Conservation (phyloP, 2,329 filamentous ascomycete genomes). For the Lecanicillium sp. region DNA sequence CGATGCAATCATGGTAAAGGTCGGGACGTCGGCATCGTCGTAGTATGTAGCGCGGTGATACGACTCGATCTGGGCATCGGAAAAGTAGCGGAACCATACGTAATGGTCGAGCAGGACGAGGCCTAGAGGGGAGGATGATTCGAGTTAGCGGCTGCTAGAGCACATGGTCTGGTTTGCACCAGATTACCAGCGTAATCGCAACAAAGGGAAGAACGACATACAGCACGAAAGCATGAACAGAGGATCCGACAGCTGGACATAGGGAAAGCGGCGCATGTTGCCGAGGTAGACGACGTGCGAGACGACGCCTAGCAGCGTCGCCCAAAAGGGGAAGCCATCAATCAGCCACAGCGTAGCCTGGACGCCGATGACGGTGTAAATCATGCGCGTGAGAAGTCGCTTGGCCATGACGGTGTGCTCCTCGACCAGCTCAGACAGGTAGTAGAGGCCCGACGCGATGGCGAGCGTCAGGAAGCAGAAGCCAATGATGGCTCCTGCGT, state of each 20-base stretch:
- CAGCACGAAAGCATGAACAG: conserved; percentile 78
- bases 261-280: conserved; percentile 67
- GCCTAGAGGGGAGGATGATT: conserved; percentile 33
- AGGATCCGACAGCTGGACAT: conserved; percentile 82
- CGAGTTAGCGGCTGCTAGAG: neutral
- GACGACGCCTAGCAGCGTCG: conserved; percentile 67
- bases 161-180: neutral
- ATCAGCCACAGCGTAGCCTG: conserved; percentile 70
- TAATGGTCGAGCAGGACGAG: conserved; percentile 88
- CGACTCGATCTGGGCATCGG: conserved; percentile 48
- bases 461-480: conserved; percentile 93
- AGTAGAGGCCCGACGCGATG: conserved; percentile 97
- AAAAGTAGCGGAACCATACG: conserved; percentile 94
- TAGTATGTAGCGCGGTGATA: conserved; percentile 55
- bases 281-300: conserved; percentile 82
- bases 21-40: conserved; percentile 59
- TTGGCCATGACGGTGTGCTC: conserved; percentile 93
- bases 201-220: conserved; percentile 31
- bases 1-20: conserved; percentile 88
- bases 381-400: conserved; percentile 74
- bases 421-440: conserved; percentile 94
- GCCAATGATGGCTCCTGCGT: conserved; percentile 76
- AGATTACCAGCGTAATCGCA: too few relatives aligned
- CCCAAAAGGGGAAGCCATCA: conserved; percentile 74
- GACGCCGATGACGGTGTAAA: conserved; percentile 70